These are phyloP conservation scores for Cucumis melo DNA, from an alignment of 306 rosid genomes.

Conservation along the genomic window DNA sequence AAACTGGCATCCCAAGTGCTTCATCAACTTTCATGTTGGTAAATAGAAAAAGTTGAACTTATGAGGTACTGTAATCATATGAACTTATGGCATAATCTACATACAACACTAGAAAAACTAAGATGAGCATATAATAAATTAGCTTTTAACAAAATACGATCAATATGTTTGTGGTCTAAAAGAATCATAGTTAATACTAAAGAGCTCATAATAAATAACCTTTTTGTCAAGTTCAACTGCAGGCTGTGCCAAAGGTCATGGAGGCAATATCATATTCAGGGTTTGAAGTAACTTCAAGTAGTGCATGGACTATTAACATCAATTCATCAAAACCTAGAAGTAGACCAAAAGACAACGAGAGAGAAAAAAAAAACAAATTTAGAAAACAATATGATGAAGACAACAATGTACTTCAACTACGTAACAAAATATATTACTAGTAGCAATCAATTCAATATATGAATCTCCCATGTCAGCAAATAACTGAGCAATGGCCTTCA, in stretches of 20 bases:
- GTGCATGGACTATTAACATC: constrained; percentile 76
- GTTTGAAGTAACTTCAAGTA: constrained; percentile 95
- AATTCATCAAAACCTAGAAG: constrained; percentile 79
- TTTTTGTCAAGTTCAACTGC: constrained; percentile 75
- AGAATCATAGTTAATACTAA: background rate
- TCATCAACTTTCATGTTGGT: too few species aligned
- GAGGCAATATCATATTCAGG: constrained; percentile 88
- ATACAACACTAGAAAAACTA: too few species aligned
- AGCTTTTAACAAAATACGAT: background rate
- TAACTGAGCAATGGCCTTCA: constrained; percentile 94
- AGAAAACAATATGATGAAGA: background rate
- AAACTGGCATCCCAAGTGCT: too few species aligned
- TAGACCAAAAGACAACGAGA: background rate
- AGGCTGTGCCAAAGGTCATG: constrained; percentile 99
- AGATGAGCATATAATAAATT: too few species aligned
- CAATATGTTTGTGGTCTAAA: background rate
- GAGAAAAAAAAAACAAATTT: background rate
- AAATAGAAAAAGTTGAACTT: too few species aligned
- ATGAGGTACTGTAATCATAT: too few species aligned
- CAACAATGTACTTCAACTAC: background rate
- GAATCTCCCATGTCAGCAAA: constrained; percentile 99
- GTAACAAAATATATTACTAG: constrained; percentile 34
- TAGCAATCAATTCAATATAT: constrained; percentile 79
- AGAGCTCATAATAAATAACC: constrained; percentile 29
- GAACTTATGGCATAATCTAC: too few species aligned